Base-by-base conservation (phyloP, 768 basidiomycete species). In the Trametes meyenii region DNA sequence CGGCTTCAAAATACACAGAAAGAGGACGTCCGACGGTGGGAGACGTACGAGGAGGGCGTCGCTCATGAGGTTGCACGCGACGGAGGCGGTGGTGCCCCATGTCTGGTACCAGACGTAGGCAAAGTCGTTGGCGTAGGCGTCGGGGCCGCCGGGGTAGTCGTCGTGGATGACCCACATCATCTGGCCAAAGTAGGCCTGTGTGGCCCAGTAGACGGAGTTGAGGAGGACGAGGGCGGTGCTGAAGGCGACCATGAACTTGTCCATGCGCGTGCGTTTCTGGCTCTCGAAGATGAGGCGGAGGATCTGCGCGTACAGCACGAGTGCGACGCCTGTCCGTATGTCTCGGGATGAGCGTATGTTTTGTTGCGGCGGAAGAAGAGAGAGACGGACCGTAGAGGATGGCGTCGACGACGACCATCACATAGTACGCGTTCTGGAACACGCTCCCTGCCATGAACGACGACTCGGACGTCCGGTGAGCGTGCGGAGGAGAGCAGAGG, bases 21-120 rank as follows among this genome's bases (percentile, higher is more conserved):
- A 12, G 10, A 2, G 14, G 11, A 19, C 10, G 11, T 45, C 4
- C 13, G 36, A 16, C 8, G 19, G 5, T 5, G 29, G 17, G 38
- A 17, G 17, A 43, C 64, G 2, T 26, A 81, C 79, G 64, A 81
- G 68, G 42, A 80, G 55, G 0, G 63, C 77, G 44, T 78, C 78
- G 13, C 72, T 73, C 65, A 79, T 59, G 13, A 78, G 69, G 6
- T 77, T 73, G 21, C 74, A 52, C 19, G 71, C 19, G 12, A 64
- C 50, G 33, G 16, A 39, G 19, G 63, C 52, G 3, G 63, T 26
- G 1, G 43, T 39, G 4, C 74, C 73, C 48, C 71, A 53, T 3
- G 71, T 74, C 56, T 71, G 69, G 63, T 71, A 73, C 69, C 74
- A 73, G 0, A 65, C 63, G 0, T 70, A 63, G 13, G 60, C 44